Base-by-base conservation (phyloP, 208 protist species). In the Crithidia acanthocephali region DNA sequence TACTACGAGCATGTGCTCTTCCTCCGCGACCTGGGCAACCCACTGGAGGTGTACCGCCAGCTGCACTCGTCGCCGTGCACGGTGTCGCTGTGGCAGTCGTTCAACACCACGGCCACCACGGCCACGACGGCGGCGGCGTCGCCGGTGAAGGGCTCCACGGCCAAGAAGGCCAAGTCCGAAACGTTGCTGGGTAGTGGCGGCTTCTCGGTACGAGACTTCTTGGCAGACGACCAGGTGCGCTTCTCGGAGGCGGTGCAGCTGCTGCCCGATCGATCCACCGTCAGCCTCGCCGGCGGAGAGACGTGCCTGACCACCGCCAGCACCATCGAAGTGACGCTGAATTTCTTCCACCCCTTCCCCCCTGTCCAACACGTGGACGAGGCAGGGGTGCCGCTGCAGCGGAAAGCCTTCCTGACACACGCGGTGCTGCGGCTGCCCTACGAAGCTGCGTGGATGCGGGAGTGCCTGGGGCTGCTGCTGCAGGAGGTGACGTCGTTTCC, bases 361-460 rank as follows among this genome's bases (percentile, higher is more conserved):
- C 52, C 35, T n/a, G 50, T 86, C 25, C 68, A 60, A 22, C 91
- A 96, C 74, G 88, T 96, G 4, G 72, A 81, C 47, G 64, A 77
- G 28, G 66, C 72, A 15, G 91, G 88, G 9, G 44, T 33, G 32
- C 52, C 72, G 13, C 66, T 68, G 20, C 53, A 64, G 15, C 58
- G 63, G 15, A 72, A 72, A 4, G 63, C 69, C 0, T 89, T 94
- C 66, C 70, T 96, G 40, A 88, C 91, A 0, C 81, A 84, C 61
- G 85, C 76, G 27, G 57, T 96, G 23, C 67, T 93, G 42, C 72
- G 81, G 50, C 78, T 96, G 76, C 88, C 91, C 28, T 96, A 92
- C 68, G 60, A 61, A 2, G 81, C 81, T 9, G 59, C 75, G 44
- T 93, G 88, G 85, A 80, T 72, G 23, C 52, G 60, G 23, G 62